Conservation (phyloP, 768 basidiomycete species). For the Naematelia aurantialba region DNA sequence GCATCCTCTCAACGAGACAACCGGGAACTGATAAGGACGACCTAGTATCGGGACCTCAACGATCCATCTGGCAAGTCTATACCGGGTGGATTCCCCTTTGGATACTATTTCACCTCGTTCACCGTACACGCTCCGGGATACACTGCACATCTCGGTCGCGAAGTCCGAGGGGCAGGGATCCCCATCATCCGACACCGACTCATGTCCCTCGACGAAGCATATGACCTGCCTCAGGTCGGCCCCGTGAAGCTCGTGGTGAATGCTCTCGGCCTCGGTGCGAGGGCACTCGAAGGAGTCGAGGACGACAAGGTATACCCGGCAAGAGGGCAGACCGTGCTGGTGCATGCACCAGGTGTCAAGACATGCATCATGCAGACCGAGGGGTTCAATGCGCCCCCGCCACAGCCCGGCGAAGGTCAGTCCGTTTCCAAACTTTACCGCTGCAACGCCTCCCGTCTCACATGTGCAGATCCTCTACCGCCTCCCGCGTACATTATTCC, state of each 20-base stretch:
- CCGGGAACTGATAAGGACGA: not conserved
- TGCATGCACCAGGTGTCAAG: constrained; percentile 64
- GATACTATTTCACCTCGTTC: constrained; percentile 53
- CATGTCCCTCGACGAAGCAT: constrained; percentile 55
- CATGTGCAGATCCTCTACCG: constrained; percentile 8
- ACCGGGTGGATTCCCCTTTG: constrained; percentile 15
- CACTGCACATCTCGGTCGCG: constrained; percentile 55
- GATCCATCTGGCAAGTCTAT: constrained; percentile 4
- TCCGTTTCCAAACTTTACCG: not conserved
- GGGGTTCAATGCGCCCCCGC: constrained; percentile 13
- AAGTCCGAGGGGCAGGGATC: constrained; percentile 53
- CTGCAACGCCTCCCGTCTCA: not conserved
- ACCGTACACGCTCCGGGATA: constrained; percentile 58
- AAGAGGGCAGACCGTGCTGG: constrained; percentile 76
- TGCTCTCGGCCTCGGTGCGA: constrained; percentile 61
- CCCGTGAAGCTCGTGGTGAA: constrained; percentile 57
- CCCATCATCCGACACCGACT: constrained; percentile 54
- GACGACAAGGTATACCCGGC: constrained; percentile 71
- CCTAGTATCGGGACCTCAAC: constrained; percentile 7
- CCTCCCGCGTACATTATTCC: constrained; percentile 62
- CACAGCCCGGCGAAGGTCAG: not conserved
- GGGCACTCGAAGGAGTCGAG: constrained; percentile 73
- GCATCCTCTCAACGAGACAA: not conserved
- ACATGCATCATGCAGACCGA: constrained; percentile 46
- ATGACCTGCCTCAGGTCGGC: constrained; percentile 50